Evolutionary conservation across 2,329 filamentous ascomycete species (phyloP).

Genomic region (Diaporthe destruens): DNA sequence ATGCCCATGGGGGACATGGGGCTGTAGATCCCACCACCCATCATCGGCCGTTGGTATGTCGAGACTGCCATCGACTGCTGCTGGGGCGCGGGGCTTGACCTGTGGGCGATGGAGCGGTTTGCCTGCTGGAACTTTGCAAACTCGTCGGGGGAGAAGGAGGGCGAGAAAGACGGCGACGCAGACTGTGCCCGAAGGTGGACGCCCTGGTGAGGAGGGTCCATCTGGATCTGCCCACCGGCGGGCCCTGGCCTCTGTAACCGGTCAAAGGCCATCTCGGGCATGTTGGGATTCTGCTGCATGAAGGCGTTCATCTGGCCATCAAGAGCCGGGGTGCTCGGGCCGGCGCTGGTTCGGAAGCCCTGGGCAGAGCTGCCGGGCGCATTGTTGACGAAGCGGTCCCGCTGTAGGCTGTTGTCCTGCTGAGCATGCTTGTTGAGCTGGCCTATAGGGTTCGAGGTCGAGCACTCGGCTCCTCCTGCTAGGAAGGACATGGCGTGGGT

Average conservation of each 20-base stretch:
- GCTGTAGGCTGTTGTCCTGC: conserved; percentile 94
- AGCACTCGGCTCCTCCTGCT: conserved; percentile 90
- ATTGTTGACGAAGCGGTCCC: conserved; percentile 86
- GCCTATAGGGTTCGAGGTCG: conserved; percentile 94
- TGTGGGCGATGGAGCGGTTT: conserved; percentile 64
- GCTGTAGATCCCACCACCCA: conserved; percentile 60
- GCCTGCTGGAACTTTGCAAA: conserved; percentile 89
- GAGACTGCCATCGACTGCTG: conserved; percentile 58
- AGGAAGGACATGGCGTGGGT: conserved; percentile 85
- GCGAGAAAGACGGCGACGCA: conserved; percentile 68
- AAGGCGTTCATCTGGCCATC: conserved; percentile 85
- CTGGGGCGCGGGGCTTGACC: conserved; percentile 72
- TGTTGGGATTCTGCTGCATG: conserved; percentile 79
- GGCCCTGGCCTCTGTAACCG: conserved; percentile 46
- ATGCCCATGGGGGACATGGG: conserved; percentile 59
- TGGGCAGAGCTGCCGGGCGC: conserved; percentile 61
- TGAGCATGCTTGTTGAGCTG: conserved; percentile 98
- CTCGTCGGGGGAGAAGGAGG: conserved; percentile 84
- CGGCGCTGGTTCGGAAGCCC: conserved; percentile 38
- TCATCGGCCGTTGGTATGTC: conserved; percentile 70
- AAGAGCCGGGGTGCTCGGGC: conserved; percentile 34
- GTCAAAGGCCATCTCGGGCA: conserved; percentile 67
- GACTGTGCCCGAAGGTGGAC: conserved; percentile 66
- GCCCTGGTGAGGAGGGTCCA: conserved; percentile 61
- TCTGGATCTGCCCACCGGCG: conserved; percentile 55